Percentiles rank a stretch among this genome's conserved stretches.
These are phyloP conservation scores for Metschnikowia noctiluminum DNA, from an alignment of 805 yeast genomes.

Conservation along the genomic window DNA sequence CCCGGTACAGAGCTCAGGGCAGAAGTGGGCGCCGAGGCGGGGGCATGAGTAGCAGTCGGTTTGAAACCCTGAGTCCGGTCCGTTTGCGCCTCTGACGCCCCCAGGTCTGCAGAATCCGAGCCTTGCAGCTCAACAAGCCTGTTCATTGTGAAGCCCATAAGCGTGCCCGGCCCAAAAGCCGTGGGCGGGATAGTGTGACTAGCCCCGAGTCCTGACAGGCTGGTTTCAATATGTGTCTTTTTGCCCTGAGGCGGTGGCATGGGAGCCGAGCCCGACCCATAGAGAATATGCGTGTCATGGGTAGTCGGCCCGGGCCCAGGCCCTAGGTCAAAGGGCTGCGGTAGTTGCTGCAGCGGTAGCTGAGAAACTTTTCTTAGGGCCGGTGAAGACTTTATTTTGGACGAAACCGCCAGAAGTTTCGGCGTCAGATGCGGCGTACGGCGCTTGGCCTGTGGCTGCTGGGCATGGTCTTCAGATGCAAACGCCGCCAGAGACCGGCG, in stretches of 20 bases:
- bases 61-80: background rate
- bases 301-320: background rate
- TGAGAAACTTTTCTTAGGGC: slow-evolving; percentile 18
- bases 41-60: background rate
- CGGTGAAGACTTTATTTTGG: slow-evolving; percentile 36
- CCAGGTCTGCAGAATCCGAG: background rate
- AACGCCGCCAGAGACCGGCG: slow-evolving; percentile 33
- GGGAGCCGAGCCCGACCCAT: slow-evolving; percentile 20
- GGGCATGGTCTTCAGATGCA: slow-evolving; percentile 26
- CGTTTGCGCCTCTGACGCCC: background rate
- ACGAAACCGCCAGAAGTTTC: slow-evolving; percentile 25
- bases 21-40: background rate
- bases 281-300: background rate
- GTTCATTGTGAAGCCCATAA: slow-evolving; percentile 48
- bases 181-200: slow-evolving; percentile 6
- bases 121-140: slow-evolving; percentile 36
- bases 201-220: background rate
- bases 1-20: too few relatives aligned
- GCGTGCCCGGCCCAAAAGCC: slow-evolving; percentile 26
- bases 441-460: slow-evolving; percentile 26
- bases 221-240: slow-evolving; percentile 22
- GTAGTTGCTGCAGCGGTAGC: slow-evolving; percentile 23
- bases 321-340: slow-evolving; percentile 5
- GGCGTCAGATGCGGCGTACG: slow-evolving; percentile 47
- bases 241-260: slow-evolving; percentile 40